A percentile compares a stretch with the other conserved stretches of the same genome.
These are phyloP conservation scores for Plasmodium coatneyi DNA, from an alignment of 169 alveolate species.

Conservation along the genomic window DNA sequence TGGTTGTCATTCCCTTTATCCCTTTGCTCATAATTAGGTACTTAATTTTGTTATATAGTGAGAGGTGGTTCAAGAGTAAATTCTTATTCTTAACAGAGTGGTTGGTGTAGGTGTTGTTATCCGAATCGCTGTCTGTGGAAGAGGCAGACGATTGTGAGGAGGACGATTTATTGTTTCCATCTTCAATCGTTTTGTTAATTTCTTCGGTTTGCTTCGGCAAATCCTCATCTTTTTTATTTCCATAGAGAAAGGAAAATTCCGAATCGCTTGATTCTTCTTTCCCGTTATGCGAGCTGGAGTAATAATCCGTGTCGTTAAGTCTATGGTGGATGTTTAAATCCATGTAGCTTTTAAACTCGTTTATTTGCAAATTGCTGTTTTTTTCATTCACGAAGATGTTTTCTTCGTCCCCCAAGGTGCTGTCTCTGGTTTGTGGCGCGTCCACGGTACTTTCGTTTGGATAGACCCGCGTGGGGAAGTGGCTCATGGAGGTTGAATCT, in stretches of 20 bases:
- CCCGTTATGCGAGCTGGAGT: slow-evolving; percentile 56
- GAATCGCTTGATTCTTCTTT: slow-evolving; percentile 29
- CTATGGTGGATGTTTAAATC: slow-evolving; percentile 18
- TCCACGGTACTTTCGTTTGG: background rate
- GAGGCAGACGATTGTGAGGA: slow-evolving; percentile 4
- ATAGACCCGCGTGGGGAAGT: background rate
- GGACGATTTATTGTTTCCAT: background rate
- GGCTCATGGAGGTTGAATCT: background rate
- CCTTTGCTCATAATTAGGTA: slow-evolving; percentile 64
- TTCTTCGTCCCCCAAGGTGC: background rate
- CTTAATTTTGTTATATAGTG: slow-evolving; percentile 41
- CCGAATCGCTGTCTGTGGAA: background rate
- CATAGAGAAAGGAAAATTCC: slow-evolving; percentile 35
- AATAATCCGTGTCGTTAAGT: slow-evolving; percentile 5
- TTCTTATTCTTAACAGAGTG: background rate
- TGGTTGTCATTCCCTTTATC: slow-evolving; percentile 58
- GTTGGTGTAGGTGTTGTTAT: background rate
- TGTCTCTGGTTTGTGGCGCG: background rate
- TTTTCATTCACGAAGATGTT: slow-evolving; percentile 12
- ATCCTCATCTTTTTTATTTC: background rate
- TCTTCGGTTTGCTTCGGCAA: background rate
- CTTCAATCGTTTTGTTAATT: background rate
- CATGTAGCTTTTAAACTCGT: slow-evolving; percentile 43
- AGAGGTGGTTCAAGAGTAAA: slow-evolving; percentile 7
- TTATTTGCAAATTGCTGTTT: slow-evolving; percentile 37